These are phyloP conservation scores for Xylaria hypoxylon DNA, from an alignment of 2,329 filamentous ascomycete species.

Conservation along the genomic window DNA sequence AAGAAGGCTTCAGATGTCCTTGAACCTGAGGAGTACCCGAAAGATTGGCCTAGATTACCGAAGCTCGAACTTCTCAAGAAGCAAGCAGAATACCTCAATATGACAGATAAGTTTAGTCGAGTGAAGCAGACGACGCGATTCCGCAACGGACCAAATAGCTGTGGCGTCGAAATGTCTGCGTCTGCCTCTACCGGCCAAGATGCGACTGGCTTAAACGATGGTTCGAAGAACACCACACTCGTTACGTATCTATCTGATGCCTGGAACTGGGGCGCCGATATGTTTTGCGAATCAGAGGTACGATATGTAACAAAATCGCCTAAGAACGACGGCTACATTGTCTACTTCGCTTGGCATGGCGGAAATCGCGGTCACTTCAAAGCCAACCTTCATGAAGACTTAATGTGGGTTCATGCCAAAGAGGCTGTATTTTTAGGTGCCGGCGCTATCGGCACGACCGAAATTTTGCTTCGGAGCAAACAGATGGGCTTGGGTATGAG, in stretches of 20 bases:
- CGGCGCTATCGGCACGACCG: conserved; percentile 72
- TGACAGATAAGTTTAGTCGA: conserved; percentile 64
- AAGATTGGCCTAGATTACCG: conserved; percentile 66
- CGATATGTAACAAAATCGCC: conserved; percentile 68
- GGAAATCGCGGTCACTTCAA: conserved; percentile 66
- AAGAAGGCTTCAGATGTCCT: conserved; percentile 66
- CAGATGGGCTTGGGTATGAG: conserved; percentile 69
- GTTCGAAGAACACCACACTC: conserved; percentile 73
- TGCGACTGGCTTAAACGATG: conserved; percentile 73
- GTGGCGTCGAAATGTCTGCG: conserved; percentile 72
- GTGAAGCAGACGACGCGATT: conserved; percentile 74
- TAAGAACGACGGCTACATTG: conserved; percentile 66
- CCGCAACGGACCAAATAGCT: conserved; percentile 68
- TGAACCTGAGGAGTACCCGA: conserved; percentile 69
- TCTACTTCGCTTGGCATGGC: conserved; percentile 75
- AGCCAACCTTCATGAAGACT: conserved; percentile 65
- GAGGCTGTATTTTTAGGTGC: conserved; percentile 75
- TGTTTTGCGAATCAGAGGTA: conserved; percentile 77
- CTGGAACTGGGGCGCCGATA: conserved; percentile 78
- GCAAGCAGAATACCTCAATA: conserved; percentile 65
- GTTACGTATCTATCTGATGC: conserved; percentile 76
- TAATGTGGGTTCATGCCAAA: conserved; percentile 75
- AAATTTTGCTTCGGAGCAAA: conserved; percentile 72
- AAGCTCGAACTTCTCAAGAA: conserved; percentile 68
- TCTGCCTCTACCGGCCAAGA: conserved; percentile 73